A percentile compares a stretch with the other conserved stretches of the same genome.
Conservation (phyloP, 768 basidiomycete genomes). For the Termitomyces sp. region DNA sequence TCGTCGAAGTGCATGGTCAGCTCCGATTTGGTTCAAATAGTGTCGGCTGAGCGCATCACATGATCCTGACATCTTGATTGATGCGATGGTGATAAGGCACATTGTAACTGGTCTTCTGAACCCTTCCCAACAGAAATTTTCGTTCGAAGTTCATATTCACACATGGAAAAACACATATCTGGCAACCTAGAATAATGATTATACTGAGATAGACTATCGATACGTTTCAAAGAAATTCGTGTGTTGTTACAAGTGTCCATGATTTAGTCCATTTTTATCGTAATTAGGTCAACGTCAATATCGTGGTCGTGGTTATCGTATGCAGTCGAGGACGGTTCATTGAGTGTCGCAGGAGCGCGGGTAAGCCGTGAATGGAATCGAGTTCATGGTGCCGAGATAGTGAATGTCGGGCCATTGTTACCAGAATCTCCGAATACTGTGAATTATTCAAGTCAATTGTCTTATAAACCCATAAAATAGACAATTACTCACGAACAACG, state of each 20-base stretch:
- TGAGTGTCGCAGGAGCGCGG: constrained; percentile 1
- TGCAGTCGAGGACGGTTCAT: background rate
- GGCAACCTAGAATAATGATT: constrained; percentile 6
- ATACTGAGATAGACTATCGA: constrained; percentile 11
- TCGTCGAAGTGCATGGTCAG: constrained; percentile 9
- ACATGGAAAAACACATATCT: background rate
- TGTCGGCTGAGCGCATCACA: constrained; percentile 17
- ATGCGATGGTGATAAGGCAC: background rate
- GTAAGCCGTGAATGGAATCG: background rate
- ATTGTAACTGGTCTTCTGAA: background rate
- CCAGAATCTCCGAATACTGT: constrained; percentile 32
- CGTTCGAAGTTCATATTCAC: constrained; percentile 4
- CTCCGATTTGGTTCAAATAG: constrained; percentile 15
- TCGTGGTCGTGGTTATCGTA: constrained; percentile 11
- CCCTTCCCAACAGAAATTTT: constrained; percentile 5
- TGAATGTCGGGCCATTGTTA: constrained; percentile 38
- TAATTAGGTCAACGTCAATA: background rate
- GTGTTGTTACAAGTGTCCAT: constrained; percentile 14
- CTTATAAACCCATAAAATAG: background rate
- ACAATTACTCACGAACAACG: constrained; percentile 33
- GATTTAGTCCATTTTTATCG: constrained; percentile 5
- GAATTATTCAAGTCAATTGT: background rate
- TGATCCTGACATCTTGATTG: constrained; percentile 18
- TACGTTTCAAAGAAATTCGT: constrained; percentile 11
- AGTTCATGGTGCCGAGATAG: constrained; percentile 34